Conservation (phyloP, 306 rosid genomes). For the Mimosa bimucronata region DNA sequence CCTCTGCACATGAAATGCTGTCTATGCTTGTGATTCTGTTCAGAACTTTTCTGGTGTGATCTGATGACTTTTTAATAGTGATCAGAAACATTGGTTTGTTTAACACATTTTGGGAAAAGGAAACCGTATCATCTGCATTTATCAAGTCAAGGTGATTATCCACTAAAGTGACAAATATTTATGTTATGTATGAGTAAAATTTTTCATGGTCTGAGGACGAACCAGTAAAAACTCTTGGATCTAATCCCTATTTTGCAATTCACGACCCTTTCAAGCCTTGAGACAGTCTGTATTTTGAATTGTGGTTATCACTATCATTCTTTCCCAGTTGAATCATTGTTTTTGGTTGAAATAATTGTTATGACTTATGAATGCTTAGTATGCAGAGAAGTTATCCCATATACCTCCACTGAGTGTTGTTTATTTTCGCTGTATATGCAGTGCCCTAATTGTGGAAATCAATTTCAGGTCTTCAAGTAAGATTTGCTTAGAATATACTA, state of each 20-base stretch:
- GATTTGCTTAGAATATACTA: conserved; percentile 34
- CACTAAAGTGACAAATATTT: too few relatives aligned
- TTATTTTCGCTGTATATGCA: conserved; percentile 50
- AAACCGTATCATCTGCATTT: background rate
- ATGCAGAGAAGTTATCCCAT: background rate
- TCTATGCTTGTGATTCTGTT: background rate
- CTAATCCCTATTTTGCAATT: background rate
- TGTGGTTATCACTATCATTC: background rate
- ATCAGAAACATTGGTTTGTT: background rate
- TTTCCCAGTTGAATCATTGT: background rate
- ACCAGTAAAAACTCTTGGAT: too few relatives aligned
- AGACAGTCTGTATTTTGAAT: too few relatives aligned
- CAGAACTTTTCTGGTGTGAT: background rate
- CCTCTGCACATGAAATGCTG: background rate
- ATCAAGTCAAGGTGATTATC: background rate
- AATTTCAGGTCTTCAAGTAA: conserved; percentile 96
- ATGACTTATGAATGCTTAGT: background rate
- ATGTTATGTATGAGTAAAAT: background rate
- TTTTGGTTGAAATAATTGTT: background rate
- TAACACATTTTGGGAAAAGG: background rate
- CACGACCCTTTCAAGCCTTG: conserved; percentile 3
- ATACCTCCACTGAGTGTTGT: conserved; percentile 26
- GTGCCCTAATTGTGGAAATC: conserved; percentile 98
- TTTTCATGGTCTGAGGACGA: background rate
- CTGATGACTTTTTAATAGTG: background rate